phyloP scores from a whole-genome alignment of 1,284 basidiomycete genomes.

The Heliocybe sulcata region DNA sequence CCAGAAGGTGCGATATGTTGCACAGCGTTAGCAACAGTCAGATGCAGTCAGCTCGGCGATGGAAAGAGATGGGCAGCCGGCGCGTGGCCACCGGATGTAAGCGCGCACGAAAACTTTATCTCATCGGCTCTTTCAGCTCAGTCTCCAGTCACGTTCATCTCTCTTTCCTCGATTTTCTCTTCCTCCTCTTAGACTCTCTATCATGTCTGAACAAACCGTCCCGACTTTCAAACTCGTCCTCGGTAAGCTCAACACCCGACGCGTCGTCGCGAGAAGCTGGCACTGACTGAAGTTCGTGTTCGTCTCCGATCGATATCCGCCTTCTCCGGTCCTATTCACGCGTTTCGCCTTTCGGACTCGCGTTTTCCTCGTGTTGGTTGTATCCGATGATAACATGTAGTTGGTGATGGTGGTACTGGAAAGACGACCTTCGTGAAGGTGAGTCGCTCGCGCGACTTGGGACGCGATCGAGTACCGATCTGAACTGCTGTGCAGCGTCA shows the following conservation, averaged over 20 bases:
- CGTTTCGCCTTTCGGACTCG: background rate
- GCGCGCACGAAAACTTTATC: conserved; percentile 16
- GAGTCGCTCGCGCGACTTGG: conserved; percentile 18
- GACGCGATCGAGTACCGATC: conserved; percentile 54
- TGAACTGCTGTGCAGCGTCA: conserved; percentile 64
- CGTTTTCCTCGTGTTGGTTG: background rate
- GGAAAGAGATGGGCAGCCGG: background rate
- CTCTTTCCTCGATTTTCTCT: conserved; percentile 13
- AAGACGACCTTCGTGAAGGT: conserved; percentile 99
- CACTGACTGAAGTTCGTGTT: conserved; percentile 2
- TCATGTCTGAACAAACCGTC: conserved; percentile 45
- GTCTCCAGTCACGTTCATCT: conserved; percentile 15
- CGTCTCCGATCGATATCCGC: conserved; percentile 15
- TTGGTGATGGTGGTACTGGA: conserved; percentile 97
- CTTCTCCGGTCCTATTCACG: background rate
- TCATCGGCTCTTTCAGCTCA: conserved; percentile 16
- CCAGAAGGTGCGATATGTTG: background rate
- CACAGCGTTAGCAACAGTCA: background rate
- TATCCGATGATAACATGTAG: conserved; percentile 33
- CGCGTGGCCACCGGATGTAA: conserved; percentile 2
- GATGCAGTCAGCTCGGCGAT: background rate
- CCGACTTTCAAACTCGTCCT: conserved; percentile 99
- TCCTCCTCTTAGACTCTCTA: conserved; percentile 14
- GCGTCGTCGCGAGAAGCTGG: background rate
- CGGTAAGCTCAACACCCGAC: conserved; percentile 46